These are phyloP conservation scores for Pichia sp. DNA, from an alignment of 1,139 yeast genomes.

Conservation along the genomic window DNA sequence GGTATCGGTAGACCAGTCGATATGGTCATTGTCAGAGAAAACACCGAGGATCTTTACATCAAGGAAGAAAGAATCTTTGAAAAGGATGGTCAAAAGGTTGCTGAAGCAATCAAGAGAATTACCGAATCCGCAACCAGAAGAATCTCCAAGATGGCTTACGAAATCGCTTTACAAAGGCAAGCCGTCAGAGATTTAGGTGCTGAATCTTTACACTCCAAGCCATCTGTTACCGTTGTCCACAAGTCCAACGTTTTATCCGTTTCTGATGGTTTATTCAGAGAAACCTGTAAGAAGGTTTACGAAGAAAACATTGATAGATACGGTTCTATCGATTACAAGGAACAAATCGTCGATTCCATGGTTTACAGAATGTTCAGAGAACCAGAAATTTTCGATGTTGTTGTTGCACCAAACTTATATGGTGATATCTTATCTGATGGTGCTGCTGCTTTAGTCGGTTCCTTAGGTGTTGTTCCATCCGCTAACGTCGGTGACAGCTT, in stretches of 20 bases:
- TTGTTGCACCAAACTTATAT: slow-evolving; percentile 96
- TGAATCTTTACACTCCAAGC: slow-evolving; percentile 51
- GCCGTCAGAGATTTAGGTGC: slow-evolving; percentile 66
- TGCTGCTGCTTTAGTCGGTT: slow-evolving; percentile 98
- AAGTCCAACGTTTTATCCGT: slow-evolving; percentile 93
- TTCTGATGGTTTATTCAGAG: slow-evolving; percentile 95
- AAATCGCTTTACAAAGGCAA: slow-evolving; percentile 91
- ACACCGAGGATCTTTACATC: slow-evolving; percentile 95
- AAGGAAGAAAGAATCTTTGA: slow-evolving; percentile 83
- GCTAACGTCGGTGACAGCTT: slow-evolving; percentile 96
- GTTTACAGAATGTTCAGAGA: slow-evolving; percentile 98
- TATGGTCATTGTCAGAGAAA: slow-evolving; percentile 97
- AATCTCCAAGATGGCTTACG: slow-evolving; percentile 89
- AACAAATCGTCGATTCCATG: slow-evolving; percentile 99
- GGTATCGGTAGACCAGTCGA: slow-evolving; percentile 88
- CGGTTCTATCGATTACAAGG: slow-evolving; percentile 66
- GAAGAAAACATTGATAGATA: slow-evolving; percentile 60
- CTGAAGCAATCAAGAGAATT: slow-evolving; percentile 97
- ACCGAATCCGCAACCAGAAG: slow-evolving; percentile 81
- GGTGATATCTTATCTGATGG: slow-evolving; percentile 98
- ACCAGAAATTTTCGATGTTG: slow-evolving; percentile 95
- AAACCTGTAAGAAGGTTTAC: slow-evolving; percentile 77
- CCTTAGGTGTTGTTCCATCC: slow-evolving; percentile 96
- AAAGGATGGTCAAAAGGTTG: slow-evolving; percentile 80
- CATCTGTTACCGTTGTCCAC: slow-evolving; percentile 90